Base-by-base conservation (phyloP, 352 stramenopile species). In the Pythium brassicae region DNA sequence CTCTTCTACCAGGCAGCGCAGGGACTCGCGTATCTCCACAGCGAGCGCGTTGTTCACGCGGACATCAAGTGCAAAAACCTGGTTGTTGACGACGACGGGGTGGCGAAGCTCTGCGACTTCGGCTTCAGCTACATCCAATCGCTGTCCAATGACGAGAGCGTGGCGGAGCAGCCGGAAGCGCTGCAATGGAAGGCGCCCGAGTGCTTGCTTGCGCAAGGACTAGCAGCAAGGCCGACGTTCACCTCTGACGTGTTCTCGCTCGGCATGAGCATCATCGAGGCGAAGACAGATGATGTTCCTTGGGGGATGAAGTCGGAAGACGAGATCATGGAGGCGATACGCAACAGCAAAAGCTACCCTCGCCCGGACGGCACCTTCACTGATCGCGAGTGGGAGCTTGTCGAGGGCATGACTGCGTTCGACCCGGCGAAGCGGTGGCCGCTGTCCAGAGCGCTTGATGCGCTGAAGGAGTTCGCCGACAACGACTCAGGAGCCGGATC, bases 11-110 rank as follows among this genome's bases (percentile, higher is more conserved):
- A 81, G 35, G 68, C 69, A 0, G 66, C 72, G 2, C 35, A 79
- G 9, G 83, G 78, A 0, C 59, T 94, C 17, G 23, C 49, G 27
- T 92, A 77, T 62, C 51, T 94, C 17, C 79, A 94, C 60, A 40
- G 53, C 27, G 51, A 75, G 27, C 69, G 72, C 34, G 66, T 89
- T 12, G 69, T 97, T 12, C 88, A 96, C 51, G 80, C 86, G 11
- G 86, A 96, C 52, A 69, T 96, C n/a, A 96, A 96, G 55, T 43
- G 37, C n/a, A 69, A 57, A 49, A 72, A 72, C 20, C 56, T 72
- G 4, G 34, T 75, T 3, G 64, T 75, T 9, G 61, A 64, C 19
- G 49, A 47, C 12, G 68, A 72, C 53, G 46, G 57, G 1, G 52
- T 50, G 20, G 57, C 61, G 3, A 72, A 75, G 46, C 42, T 72